Evolutionary conservation across 352 stramenopile genomes (phyloP).

Genomic region (Phytopythium litorale): DNA sequence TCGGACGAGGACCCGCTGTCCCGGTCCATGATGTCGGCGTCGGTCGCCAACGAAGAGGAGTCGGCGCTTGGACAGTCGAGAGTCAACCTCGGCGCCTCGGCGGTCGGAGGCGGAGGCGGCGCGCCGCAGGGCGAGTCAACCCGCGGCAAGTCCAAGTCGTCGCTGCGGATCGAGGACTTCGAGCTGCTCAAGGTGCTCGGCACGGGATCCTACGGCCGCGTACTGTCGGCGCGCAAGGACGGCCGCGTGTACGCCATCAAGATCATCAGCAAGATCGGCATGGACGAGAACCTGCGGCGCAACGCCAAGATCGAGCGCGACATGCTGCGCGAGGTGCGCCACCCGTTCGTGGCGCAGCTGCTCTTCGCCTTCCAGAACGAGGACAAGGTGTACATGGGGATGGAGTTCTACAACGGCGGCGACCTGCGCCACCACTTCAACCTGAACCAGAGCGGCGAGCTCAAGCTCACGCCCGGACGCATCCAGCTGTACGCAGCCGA

Average conservation of each 20-base stretch:
- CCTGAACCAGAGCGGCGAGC: slow-evolving; percentile 58
- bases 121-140: slow-evolving; percentile 20
- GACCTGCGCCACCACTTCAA: slow-evolving; percentile 89
- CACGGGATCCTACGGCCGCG: slow-evolving; percentile 80
- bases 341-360: slow-evolving; percentile 97
- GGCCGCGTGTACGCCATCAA: slow-evolving; percentile 84
- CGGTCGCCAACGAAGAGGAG: slow-evolving; percentile 62
- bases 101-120: slow-evolving; percentile 11
- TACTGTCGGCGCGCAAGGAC: slow-evolving; percentile 72
- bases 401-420: slow-evolving; percentile 98
- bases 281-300: slow-evolving; percentile 76
- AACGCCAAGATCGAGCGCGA: slow-evolving; percentile 92
- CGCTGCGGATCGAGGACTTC: slow-evolving; percentile 85
- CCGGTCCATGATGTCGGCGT: slow-evolving; percentile 50
- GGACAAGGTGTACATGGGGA: slow-evolving; percentile 98
- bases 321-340: slow-evolving; percentile 92
- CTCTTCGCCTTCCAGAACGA: slow-evolving; percentile 97
- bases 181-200: slow-evolving; percentile 83
- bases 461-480: slow-evolving; percentile 59
- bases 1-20: slow-evolving; percentile 58
- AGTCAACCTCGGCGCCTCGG: slow-evolving; percentile 23
- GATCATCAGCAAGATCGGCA: slow-evolving; percentile 88
- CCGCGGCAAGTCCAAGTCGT: slow-evolving; percentile 72
- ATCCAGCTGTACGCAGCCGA: slow-evolving; percentile 88
- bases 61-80: slow-evolving; percentile 26